Evolutionary conservation across 345 rosid genomes (phyloP).

Genomic region (Hypericum perforatum): DNA sequence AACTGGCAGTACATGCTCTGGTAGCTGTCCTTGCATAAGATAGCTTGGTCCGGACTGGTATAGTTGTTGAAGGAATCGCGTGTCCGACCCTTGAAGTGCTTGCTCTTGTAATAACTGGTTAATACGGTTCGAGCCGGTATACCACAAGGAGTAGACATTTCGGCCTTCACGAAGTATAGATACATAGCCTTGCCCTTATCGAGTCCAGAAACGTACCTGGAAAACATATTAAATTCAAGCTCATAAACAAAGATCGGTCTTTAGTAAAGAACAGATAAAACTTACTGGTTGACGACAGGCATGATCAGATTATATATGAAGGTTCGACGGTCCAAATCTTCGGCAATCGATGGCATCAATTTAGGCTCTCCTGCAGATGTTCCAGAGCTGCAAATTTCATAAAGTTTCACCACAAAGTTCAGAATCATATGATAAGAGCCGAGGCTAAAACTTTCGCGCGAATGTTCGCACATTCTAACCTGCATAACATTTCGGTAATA

Average conservation of each 20-base stretch:
- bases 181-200: constrained; percentile 64
- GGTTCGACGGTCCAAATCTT: constrained; percentile 56
- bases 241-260: not conserved
- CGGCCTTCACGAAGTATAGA: constrained; percentile 55
- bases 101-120: constrained; percentile 64
- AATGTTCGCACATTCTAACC: constrained; percentile 31
- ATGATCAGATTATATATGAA: constrained; percentile 57
- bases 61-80: constrained; percentile 39
- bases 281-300: constrained; percentile 57
- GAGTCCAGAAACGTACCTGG: constrained; percentile 44
- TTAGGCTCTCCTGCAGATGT: constrained; percentile 64
- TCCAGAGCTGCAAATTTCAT: constrained; percentile 45
- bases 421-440: not conserved
- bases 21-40: constrained; percentile 47
- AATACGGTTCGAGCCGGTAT: constrained; percentile 55
- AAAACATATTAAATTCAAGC: not conserved
- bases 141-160: constrained; percentile 50
- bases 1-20: constrained; percentile 77
- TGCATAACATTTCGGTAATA: constrained; percentile 55
- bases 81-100: constrained; percentile 47
- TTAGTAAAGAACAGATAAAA: constrained; percentile 5
- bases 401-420: not conserved
- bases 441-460: not conserved
- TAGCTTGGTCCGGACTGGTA: constrained; percentile 49
- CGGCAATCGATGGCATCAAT: constrained; percentile 53